Percentiles rank a stretch among this genome's conserved stretches.
Evolutionary conservation across 2,329 filamentous ascomycete species (phyloP).

Genomic region (Chaetomium globosum): DNA sequence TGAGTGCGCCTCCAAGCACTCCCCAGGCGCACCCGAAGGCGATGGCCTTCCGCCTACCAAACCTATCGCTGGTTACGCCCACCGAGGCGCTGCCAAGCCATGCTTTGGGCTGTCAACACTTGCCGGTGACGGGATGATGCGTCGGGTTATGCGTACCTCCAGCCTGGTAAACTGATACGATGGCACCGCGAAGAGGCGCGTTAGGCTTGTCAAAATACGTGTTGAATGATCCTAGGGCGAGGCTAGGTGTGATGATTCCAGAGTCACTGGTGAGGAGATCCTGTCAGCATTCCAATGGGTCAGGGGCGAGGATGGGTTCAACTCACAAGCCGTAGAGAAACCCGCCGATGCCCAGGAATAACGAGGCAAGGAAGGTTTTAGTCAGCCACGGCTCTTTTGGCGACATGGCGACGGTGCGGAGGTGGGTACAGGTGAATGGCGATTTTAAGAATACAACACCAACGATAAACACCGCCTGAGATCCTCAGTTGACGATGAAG

Average conservation of each 20-base stretch:
- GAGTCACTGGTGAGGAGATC: slow-evolving; percentile 42
- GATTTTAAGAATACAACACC: background rate
- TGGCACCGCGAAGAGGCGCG: slow-evolving; percentile 44
- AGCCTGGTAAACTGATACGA: slow-evolving; percentile 47
- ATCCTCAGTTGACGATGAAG: background rate
- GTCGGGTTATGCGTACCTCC: slow-evolving; percentile 38
- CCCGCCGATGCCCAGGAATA: slow-evolving; percentile 47
- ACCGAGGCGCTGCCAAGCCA: slow-evolving; percentile 48
- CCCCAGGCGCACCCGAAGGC: slow-evolving; percentile 48
- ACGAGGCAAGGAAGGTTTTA: slow-evolving; percentile 46
- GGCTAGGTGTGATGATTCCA: slow-evolving; percentile 47
- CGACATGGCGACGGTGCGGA: slow-evolving; percentile 6
- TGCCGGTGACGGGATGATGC: background rate
- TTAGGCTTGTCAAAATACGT: slow-evolving; percentile 44
- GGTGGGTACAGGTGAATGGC: background rate
- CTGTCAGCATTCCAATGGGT: background rate
- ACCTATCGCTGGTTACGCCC: slow-evolving; percentile 44
- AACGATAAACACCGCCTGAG: background rate
- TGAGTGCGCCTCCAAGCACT: slow-evolving; percentile 45
- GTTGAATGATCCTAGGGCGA: slow-evolving; percentile 44
- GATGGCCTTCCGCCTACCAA: slow-evolving; percentile 46
- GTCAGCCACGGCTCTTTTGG: slow-evolving; percentile 38
- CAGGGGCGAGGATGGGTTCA: background rate
- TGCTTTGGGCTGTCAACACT: slow-evolving; percentile 34
- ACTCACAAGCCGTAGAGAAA: slow-evolving; percentile 48